phyloP scores from a whole-genome alignment of 805 yeast species.

The Ogataea saltuana region DNA sequence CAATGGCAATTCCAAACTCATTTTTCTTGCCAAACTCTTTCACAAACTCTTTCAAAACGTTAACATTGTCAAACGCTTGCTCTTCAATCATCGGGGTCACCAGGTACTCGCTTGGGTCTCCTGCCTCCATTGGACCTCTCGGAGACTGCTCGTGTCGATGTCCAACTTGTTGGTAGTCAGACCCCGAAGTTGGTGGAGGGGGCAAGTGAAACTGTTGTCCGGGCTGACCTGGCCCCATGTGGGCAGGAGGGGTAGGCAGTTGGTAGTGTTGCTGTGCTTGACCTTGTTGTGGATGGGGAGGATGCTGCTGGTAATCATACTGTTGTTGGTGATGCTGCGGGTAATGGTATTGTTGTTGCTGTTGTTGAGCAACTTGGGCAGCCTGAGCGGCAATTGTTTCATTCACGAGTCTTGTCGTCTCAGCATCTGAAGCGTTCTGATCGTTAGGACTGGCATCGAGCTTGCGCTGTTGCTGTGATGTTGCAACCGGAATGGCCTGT shows the following conservation, averaged over 20 bases:
- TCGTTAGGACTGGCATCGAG: conserved; percentile 2
- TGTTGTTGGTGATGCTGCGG: conserved; percentile 15
- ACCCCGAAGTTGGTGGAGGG: conserved; percentile 15
- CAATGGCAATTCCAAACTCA: conserved; percentile 60
- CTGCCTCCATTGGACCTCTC: conserved; percentile 13
- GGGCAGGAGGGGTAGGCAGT: conserved; percentile 9
- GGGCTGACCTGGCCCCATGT: conserved; percentile 7
- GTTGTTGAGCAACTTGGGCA: conserved; percentile 24
- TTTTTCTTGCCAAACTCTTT: conserved; percentile 57
- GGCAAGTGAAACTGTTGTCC: conserved; percentile 16
- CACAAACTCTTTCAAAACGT: conserved; percentile 53
- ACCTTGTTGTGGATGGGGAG: conserved; percentile 9
- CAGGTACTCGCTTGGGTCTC: conserved; percentile 41
- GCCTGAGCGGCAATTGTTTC: conserved; percentile 25
- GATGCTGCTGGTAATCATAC: conserved; percentile 15
- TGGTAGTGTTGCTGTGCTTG: conserved; percentile 13
- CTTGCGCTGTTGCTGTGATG: conserved; percentile 9
- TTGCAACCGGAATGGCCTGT: not conserved
- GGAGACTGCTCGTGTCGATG: conserved; percentile 12
- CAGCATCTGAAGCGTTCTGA: conserved; percentile 17
- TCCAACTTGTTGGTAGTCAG: conserved; percentile 17
- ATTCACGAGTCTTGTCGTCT: conserved; percentile 20
- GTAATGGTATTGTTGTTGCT: conserved; percentile 14
- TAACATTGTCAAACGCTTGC: conserved; percentile 50
- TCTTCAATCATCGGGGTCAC: conserved; percentile 56